Percentiles rank a stretch among this genome's conserved stretches.
Conservation (phyloP, 2,329 filamentous ascomycete genomes). For the Fusarium sp. region DNA sequence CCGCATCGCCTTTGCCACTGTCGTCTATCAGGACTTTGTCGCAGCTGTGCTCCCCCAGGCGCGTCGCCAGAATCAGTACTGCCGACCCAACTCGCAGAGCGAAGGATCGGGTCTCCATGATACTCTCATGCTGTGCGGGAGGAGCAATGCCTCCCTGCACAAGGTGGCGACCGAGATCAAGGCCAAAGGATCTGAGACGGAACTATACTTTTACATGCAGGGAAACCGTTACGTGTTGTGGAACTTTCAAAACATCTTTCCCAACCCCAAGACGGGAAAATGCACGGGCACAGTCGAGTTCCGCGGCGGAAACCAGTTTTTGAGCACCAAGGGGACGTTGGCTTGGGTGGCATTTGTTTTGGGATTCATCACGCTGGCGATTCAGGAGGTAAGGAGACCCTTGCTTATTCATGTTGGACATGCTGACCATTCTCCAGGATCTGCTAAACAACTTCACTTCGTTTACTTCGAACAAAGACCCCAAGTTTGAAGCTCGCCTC, state of each 20-base stretch:
- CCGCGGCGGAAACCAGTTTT: conserved; percentile 54
- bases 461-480: conserved; percentile 44
- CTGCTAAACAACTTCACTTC: conserved; percentile 46
- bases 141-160: conserved; percentile 44
- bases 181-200: conserved; percentile 42
- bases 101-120: conserved; percentile 47
- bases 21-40: conserved; percentile 52
- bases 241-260: conserved; percentile 56
- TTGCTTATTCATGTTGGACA: not conserved
- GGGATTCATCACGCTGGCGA: conserved; percentile 52
- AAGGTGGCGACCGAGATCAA: conserved; percentile 48
- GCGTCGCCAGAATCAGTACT: conserved; percentile 53
- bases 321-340: conserved; percentile 52
- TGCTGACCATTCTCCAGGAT: conserved; percentile 42
- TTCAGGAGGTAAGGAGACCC: conserved; percentile 48
- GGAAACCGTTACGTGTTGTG: conserved; percentile 54
- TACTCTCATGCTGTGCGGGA: conserved; percentile 40
- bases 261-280: conserved; percentile 51
- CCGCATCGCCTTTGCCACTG: conserved; percentile 53
- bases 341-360: conserved; percentile 56
- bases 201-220: conserved; percentile 54
- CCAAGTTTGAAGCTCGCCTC: conserved; percentile 46
- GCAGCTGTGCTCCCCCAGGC: conserved; percentile 47
- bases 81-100: conserved; percentile 49
- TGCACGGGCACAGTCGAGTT: conserved; percentile 56